Conservation (phyloP, 2,329 filamentous ascomycete genomes). For the Paraphaeosphaeria sporulosa region DNA sequence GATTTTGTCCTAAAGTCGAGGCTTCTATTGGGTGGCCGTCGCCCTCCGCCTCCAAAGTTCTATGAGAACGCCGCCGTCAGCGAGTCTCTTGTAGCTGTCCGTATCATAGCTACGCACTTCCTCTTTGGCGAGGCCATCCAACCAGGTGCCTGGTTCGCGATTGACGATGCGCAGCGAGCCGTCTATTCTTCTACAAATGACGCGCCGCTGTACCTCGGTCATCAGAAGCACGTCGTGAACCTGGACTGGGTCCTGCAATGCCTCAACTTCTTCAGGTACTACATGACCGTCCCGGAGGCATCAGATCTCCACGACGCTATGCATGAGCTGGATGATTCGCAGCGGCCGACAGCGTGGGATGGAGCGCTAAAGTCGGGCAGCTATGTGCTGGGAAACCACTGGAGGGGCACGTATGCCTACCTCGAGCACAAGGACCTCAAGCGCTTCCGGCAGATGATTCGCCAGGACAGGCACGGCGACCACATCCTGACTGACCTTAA, state of each 20-base stretch:
- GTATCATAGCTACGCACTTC: slow-evolving; percentile 44
- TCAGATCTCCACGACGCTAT: slow-evolving; percentile 49
- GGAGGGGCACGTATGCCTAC: slow-evolving; percentile 61
- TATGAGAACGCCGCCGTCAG: slow-evolving; percentile 16
- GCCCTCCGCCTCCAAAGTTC: slow-evolving; percentile 17
- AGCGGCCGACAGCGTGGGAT: slow-evolving; percentile 55
- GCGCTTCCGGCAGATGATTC: slow-evolving; percentile 16
- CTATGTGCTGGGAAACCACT: slow-evolving; percentile 51
- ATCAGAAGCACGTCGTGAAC: slow-evolving; percentile 50
- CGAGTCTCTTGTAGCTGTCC: slow-evolving; percentile 34
- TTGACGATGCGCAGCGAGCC: slow-evolving; percentile 55
- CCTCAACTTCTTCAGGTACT: slow-evolving; percentile 62
- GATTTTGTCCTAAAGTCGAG: slow-evolving; percentile 42
- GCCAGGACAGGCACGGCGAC: neutral
- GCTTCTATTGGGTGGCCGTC: slow-evolving; percentile 35
- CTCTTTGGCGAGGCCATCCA: slow-evolving; percentile 30
- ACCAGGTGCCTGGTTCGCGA: slow-evolving; percentile 40
- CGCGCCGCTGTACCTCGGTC: slow-evolving; percentile 53
- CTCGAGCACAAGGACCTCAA: slow-evolving; percentile 35
- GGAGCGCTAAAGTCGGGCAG: slow-evolving; percentile 44
- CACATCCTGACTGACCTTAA: slow-evolving; percentile 41
- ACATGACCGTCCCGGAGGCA: slow-evolving; percentile 53
- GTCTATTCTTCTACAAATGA: slow-evolving; percentile 50
- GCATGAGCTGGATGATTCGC: slow-evolving; percentile 40
- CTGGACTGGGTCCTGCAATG: slow-evolving; percentile 57